These are phyloP conservation scores for Melocanna baccifera DNA, from an alignment of 176 grass and related monocot genomes.

Conservation along the genomic window DNA sequence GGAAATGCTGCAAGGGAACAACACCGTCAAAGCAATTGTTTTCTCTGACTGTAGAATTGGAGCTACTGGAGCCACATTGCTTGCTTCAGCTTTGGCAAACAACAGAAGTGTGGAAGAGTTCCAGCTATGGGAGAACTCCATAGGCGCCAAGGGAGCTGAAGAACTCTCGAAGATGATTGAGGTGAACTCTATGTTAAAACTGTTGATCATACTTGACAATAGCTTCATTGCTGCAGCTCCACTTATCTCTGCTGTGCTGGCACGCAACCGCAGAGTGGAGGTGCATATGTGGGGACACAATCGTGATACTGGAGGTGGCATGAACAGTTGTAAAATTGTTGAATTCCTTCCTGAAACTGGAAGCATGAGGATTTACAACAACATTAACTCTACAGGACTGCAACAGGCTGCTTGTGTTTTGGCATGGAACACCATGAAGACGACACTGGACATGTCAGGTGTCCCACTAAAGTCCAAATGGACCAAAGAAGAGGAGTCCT, in stretches of 20 bases:
- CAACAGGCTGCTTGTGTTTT: conserved; percentile 64
- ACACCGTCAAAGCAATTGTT: conserved; percentile 52
- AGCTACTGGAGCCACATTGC: conserved; percentile 48
- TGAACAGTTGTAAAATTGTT: conserved; percentile 49
- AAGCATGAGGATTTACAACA: conserved; percentile 65
- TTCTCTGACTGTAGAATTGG: conserved; percentile 71
- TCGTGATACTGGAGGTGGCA: conserved; percentile 18
- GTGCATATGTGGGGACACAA: conserved; percentile 77
- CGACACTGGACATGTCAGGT: conserved; percentile 68
- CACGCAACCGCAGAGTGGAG: conserved; percentile 68
- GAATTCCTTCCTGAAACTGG: conserved; percentile 70
- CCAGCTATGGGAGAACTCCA: conserved; percentile 84
- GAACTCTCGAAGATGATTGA: conserved; percentile 91
- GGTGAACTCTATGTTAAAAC: conserved; percentile 66
- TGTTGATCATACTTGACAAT: conserved; percentile 72
- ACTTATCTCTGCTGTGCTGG: conserved; percentile 71
- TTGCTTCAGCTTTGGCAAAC: conserved; percentile 70
- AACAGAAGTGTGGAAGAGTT: conserved; percentile 77
- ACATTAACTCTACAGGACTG: conserved; percentile 46
- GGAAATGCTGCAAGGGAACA: conserved; percentile 59
- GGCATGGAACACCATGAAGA: conserved; percentile 77
- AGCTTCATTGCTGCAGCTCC: conserved; percentile 62
- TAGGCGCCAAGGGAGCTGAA: conserved; percentile 74
- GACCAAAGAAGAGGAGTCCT: conserved; percentile 77
- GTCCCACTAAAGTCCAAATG: conserved; percentile 65